A percentile compares a stretch with the other conserved stretches of the same genome.
Conservation (phyloP, 768 basidiomycete species). For the Xanthoconium stramineum region DNA sequence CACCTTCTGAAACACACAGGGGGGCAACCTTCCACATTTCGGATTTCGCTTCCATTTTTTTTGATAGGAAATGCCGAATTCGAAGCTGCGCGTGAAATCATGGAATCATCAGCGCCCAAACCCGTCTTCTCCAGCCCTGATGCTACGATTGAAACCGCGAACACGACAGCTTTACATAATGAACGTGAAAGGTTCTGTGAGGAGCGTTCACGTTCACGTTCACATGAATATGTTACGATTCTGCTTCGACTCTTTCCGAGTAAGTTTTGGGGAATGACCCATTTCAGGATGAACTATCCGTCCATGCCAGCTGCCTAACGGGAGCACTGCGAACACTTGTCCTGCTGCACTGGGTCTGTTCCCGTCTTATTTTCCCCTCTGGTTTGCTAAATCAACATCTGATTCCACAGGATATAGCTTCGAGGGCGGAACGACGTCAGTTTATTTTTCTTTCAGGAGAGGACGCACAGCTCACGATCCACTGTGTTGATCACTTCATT, state of each 20-base stretch:
- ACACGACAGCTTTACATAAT: conserved; percentile 33
- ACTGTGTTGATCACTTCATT: neutral
- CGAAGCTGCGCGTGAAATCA: conserved; percentile 61
- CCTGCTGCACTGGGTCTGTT: conserved; percentile 71
- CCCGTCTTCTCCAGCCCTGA: conserved; percentile 18
- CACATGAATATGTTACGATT: conserved; percentile 65
- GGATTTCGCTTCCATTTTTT: conserved; percentile 70
- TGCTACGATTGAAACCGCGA: conserved; percentile 16
- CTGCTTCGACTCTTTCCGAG: neutral
- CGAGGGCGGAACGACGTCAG: conserved; percentile 78
- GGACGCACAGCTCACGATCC: neutral
- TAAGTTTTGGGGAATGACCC: neutral
- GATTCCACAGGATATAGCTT: conserved; percentile 58
- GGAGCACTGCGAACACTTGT: conserved; percentile 66
- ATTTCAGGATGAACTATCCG: conserved; percentile 54
- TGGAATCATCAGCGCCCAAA: conserved; percentile 37
- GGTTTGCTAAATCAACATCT: neutral
- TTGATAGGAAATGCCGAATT: conserved; percentile 72
- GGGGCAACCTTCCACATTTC: conserved; percentile 75
- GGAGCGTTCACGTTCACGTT: conserved; percentile 69
- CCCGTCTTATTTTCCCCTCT: neutral
- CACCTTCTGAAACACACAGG: conserved; percentile 30
- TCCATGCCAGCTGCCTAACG: conserved; percentile 66
- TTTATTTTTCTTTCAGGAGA: neutral
- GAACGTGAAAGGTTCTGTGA: conserved; percentile 56